These are phyloP conservation scores for Eudorina sp. DNA, from an alignment of 139 green algal genomes.

Conservation along the genomic window DNA sequence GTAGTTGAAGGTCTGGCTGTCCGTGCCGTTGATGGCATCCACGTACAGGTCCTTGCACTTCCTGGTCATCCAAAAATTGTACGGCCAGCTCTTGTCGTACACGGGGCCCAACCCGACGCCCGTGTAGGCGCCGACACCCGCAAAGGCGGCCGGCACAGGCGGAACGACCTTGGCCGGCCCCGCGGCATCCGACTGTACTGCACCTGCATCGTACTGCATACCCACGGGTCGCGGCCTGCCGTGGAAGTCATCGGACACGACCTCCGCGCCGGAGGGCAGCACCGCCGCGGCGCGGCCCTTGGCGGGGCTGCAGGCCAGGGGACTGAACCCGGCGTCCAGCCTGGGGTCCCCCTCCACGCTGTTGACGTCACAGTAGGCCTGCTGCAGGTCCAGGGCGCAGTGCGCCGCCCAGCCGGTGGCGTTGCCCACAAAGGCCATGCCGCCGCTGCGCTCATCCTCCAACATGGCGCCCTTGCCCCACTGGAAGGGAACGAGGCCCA, in stretches of 20 bases:
- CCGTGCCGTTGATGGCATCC: slow-evolving; percentile 22
- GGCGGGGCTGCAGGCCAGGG: slow-evolving; percentile 32
- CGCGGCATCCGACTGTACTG: background rate
- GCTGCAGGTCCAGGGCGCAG: background rate
- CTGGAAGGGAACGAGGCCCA: slow-evolving; percentile 8
- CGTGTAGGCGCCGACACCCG: background rate
- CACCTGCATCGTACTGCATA: slow-evolving; percentile 14
- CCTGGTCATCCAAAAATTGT: slow-evolving; percentile 17
- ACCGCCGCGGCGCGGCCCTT: background rate
- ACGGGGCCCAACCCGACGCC: background rate
- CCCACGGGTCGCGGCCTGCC: slow-evolving; percentile 1
- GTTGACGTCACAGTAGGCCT: slow-evolving; percentile 2
- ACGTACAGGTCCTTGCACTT: slow-evolving; percentile 42
- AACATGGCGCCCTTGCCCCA: slow-evolving; percentile 49
- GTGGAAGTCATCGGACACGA: slow-evolving; percentile 46
- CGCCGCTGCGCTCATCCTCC: slow-evolving; percentile 43
- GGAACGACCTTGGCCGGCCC: slow-evolving; percentile 16
- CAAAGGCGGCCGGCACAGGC: slow-evolving; percentile 9
- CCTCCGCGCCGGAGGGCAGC: background rate
- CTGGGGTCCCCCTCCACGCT: slow-evolving; percentile 23
- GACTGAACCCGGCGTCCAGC: background rate
- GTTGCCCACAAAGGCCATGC: slow-evolving; percentile 46
- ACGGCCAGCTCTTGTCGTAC: slow-evolving; percentile 45
- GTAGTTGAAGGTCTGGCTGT: slow-evolving; percentile 26
- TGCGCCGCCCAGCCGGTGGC: background rate